These are phyloP conservation scores for Suillus subaureus DNA, from an alignment of 768 basidiomycete genomes.

Conservation along the genomic window DNA sequence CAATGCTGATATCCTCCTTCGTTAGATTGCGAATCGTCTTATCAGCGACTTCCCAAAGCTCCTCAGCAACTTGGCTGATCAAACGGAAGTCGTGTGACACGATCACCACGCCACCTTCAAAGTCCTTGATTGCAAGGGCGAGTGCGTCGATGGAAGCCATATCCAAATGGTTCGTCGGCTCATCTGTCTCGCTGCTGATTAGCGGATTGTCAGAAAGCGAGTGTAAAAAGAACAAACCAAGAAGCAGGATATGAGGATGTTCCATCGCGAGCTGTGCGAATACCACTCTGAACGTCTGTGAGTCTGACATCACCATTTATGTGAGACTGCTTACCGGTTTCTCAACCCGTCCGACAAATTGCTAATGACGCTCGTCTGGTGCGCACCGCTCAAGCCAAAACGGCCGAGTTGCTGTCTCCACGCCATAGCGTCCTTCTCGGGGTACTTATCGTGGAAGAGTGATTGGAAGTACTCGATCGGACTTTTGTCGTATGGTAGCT, in stretches of 20 bases:
- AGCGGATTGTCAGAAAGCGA: slow-evolving; percentile 14
- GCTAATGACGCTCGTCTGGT: slow-evolving; percentile 92
- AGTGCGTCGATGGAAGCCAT: slow-evolving; percentile 98
- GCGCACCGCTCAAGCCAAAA: slow-evolving; percentile 91
- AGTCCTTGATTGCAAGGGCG: slow-evolving; percentile 93
- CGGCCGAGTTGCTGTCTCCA: slow-evolving; percentile 96
- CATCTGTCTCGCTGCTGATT: slow-evolving; percentile 50
- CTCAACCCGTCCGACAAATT: slow-evolving; percentile 95
- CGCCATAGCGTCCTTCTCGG: slow-evolving; percentile 89
- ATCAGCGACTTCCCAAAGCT: slow-evolving; percentile 98
- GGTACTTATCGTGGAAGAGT: slow-evolving; percentile 80
- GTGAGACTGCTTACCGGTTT: slow-evolving; percentile 67
- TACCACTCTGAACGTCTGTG: slow-evolving; percentile 64
- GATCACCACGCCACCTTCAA: slow-evolving; percentile 97
- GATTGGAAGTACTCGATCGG: slow-evolving; percentile 94
- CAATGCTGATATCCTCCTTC: slow-evolving; percentile 86
- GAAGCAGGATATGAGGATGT: slow-evolving; percentile 90
- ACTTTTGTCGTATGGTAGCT: slow-evolving; percentile 89
- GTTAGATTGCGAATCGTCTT: slow-evolving; percentile 92
- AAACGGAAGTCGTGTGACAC: slow-evolving; percentile 99
- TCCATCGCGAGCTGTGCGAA: slow-evolving; percentile 98
- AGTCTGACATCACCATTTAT: slow-evolving; percentile 19
- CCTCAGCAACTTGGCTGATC: slow-evolving; percentile 97
- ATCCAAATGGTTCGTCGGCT: slow-evolving; percentile 97
- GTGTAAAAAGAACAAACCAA: slow-evolving; percentile 50